These are phyloP conservation scores for Gossypium thurberi DNA, from an alignment of 345 rosid species.

Conservation along the genomic window DNA sequence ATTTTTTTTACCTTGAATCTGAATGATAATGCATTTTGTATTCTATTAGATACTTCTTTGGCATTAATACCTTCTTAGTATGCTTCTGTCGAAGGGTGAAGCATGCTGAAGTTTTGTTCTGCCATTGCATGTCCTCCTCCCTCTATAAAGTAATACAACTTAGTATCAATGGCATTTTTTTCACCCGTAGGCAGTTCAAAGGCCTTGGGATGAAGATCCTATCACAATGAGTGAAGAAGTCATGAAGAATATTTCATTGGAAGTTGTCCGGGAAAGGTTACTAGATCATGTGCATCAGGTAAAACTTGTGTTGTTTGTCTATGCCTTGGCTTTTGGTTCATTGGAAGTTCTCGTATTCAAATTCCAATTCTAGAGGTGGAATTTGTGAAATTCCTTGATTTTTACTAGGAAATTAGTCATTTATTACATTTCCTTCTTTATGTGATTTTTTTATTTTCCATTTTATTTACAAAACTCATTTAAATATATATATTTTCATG, in stretches of 20 bases:
- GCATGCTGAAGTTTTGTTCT: constrained; percentile 5
- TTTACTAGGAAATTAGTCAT: too few species aligned
- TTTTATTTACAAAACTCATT: too few species aligned
- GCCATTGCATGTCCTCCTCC: background rate
- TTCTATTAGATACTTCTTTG: background rate
- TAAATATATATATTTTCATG: too few species aligned
- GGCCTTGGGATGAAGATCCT: constrained; percentile 94
- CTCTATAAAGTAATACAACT: background rate
- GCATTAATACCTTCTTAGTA: background rate
- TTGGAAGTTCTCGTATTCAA: too few species aligned
- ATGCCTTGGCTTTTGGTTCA: background rate
- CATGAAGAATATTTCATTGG: constrained; percentile 80
- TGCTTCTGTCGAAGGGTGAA: background rate
- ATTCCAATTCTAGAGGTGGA: too few species aligned
- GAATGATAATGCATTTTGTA: background rate
- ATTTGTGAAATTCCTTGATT: too few species aligned
- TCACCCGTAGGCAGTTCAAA: constrained; percentile 65
- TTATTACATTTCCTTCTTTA: too few species aligned
- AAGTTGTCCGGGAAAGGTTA: constrained; percentile 84
- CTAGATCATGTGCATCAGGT: constrained; percentile 93
- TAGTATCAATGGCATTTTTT: constrained; percentile 19
- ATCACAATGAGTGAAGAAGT: constrained; percentile 73
- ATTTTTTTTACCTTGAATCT: background rate
- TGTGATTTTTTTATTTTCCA: too few species aligned
- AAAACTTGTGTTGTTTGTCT: constrained; percentile 9